These are phyloP conservation scores for Eucalyptus cladocalyx DNA, from an alignment of 345 rosid genomes.

Conservation along the genomic window DNA sequence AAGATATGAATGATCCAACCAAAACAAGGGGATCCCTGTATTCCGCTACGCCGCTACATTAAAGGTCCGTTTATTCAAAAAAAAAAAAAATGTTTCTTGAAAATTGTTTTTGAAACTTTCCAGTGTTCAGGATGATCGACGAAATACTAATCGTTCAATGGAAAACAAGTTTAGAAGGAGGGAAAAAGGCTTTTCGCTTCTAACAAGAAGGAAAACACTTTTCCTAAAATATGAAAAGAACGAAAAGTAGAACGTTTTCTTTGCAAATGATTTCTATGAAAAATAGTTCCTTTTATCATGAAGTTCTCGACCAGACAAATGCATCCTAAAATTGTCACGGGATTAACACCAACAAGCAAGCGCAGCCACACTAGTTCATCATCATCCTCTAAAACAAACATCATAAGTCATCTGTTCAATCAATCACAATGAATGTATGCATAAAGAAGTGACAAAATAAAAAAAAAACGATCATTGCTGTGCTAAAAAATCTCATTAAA, in stretches of 20 bases:
- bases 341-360: background rate
- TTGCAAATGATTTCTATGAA: background rate
- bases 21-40: background rate
- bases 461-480: background rate
- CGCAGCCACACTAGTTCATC: background rate
- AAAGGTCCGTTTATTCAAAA: background rate
- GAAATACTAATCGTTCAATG: background rate
- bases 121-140: fast-evolving
- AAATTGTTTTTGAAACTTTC: background rate
- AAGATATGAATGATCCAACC: background rate
- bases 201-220: background rate
- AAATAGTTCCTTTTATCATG: background rate
- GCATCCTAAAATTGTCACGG: background rate
- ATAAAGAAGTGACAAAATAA: background rate
- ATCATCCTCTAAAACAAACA: background rate
- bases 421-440: background rate
- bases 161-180: background rate
- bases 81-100: background rate
- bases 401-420: background rate
- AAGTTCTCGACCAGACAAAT: background rate
- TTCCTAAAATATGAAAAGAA: background rate
- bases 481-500: background rate
- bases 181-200: background rate
- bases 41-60: background rate
- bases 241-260: background rate